Percentiles rank a stretch among this genome's conserved stretches.
These are phyloP conservation scores for Colletotrichum melonis DNA, from an alignment of 2,329 filamentous ascomycete genomes.

Conservation along the genomic window DNA sequence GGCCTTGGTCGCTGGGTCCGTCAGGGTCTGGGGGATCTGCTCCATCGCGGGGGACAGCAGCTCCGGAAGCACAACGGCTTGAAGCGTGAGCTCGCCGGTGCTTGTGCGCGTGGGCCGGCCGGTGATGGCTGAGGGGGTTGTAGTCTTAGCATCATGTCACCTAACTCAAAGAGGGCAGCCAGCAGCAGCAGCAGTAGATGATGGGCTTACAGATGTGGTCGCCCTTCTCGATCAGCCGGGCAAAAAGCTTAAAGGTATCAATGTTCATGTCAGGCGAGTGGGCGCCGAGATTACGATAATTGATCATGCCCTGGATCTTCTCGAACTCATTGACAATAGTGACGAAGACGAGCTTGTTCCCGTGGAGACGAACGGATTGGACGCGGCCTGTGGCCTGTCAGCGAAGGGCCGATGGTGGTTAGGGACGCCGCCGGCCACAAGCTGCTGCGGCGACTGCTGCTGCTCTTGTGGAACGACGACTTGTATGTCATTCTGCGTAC, in stretches of 20 bases:
- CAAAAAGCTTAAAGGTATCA: constrained; percentile 68
- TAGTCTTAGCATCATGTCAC: constrained; percentile 9
- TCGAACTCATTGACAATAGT: constrained; percentile 80
- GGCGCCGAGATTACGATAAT: constrained; percentile 60
- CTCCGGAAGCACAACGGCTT: constrained; percentile 74
- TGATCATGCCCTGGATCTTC: constrained; percentile 81
- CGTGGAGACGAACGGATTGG: constrained; percentile 74
- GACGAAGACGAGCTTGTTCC: constrained; percentile 86
- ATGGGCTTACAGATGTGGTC: constrained; percentile 81
- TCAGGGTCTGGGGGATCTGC: constrained; percentile 77
- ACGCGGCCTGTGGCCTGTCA: constrained; percentile 71
- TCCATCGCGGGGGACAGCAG: constrained; percentile 84
- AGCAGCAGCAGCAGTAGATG: too few relatives aligned
- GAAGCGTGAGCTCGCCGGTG: constrained; percentile 81
- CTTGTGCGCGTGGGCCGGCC: constrained; percentile 77
- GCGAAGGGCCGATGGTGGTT: constrained; percentile 7
- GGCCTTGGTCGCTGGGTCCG: constrained; percentile 77
- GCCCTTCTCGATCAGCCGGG: constrained; percentile 78
- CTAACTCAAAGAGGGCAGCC: constrained; percentile 5
- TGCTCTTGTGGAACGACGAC: background rate
- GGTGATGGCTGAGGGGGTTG: constrained; percentile 66
- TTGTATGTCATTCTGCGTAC: constrained; percentile 37
- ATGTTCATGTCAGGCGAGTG: constrained; percentile 45
- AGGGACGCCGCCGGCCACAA: background rate
- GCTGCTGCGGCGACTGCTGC: background rate